Percentiles rank a stretch among this genome's conserved stretches.
These are phyloP conservation scores for Oxyria digyna DNA, from an alignment of 148 eudicot species.

Conservation along the genomic window DNA sequence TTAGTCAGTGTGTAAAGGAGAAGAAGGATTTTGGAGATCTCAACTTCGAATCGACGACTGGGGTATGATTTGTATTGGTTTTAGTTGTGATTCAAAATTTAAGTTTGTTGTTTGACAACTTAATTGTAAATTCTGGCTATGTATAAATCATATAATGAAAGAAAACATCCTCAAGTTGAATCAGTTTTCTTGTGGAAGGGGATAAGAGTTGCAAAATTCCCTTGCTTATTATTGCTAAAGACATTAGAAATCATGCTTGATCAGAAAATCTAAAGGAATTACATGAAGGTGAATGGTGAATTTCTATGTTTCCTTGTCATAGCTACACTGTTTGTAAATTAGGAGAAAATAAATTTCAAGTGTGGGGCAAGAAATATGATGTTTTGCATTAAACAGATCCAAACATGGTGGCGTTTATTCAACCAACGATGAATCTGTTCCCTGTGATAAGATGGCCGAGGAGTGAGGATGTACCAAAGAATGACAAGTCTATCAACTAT, in stretches of 20 bases:
- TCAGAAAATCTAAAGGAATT: background rate
- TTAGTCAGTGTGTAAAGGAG: slow-evolving; percentile 55
- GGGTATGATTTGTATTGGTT: slow-evolving; percentile 13
- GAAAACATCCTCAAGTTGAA: background rate
- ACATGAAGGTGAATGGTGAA: background rate
- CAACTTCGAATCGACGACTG: no score
- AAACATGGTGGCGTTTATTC: background rate
- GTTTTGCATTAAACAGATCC: background rate
- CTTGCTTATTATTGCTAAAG: background rate
- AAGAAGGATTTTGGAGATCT: slow-evolving; percentile 32
- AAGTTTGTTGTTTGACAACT: background rate
- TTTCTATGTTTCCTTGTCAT: background rate
- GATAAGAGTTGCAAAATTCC: background rate
- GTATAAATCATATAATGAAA: no score
- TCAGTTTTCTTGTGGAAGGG: background rate
- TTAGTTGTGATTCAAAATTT: background rate
- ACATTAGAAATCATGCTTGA: background rate
- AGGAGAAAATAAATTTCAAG: background rate
- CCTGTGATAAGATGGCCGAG: background rate
- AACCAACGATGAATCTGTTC: slow-evolving; percentile 7
- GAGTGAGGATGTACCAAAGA: background rate
- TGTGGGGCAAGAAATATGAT: background rate
- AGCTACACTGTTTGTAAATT: background rate
- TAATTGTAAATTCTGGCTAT: no score
- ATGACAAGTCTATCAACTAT: background rate